phyloP scores from a whole-genome alignment of 495 filamentous ascomycete species.

The Hypomontagnella submonticulosa region DNA sequence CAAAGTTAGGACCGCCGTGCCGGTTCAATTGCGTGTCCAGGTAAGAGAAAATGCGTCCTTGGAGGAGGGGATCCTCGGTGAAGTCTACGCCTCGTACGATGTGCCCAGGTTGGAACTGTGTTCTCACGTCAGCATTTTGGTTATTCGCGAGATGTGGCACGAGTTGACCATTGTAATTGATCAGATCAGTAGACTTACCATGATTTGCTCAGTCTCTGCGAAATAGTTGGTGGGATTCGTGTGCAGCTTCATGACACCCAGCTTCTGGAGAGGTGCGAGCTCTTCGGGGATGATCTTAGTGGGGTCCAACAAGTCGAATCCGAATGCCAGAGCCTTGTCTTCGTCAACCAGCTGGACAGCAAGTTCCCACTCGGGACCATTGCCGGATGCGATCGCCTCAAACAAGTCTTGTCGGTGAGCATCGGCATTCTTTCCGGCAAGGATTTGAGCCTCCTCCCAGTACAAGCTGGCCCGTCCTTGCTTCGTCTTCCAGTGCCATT shows the following conservation, averaged over 20 bases:
- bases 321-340: slow-evolving; percentile 69
- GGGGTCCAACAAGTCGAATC: slow-evolving; percentile 78
- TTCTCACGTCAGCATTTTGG: slow-evolving; percentile 12
- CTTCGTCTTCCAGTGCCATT: slow-evolving; percentile 77
- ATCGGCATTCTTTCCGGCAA: slow-evolving; percentile 77
- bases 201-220: slow-evolving; percentile 79
- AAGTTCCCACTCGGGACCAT: slow-evolving; percentile 78
- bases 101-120: slow-evolving; percentile 66
- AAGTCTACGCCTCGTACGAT: slow-evolving; percentile 80
- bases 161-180: not conserved
- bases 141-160: not conserved
- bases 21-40: slow-evolving; percentile 80
- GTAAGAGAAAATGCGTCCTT: slow-evolving; percentile 80
- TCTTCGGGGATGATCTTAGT: slow-evolving; percentile 83
- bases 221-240: slow-evolving; percentile 81
- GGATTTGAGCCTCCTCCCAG: slow-evolving; percentile 77
- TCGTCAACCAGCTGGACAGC: slow-evolving; percentile 81
- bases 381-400: slow-evolving; percentile 72
- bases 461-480: slow-evolving; percentile 75
- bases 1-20: slow-evolving; percentile 77
- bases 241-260: slow-evolving; percentile 76
- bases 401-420: slow-evolving; percentile 77
- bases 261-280: slow-evolving; percentile 69
- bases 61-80: slow-evolving; percentile 76
- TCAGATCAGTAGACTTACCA: slow-evolving; percentile 57